Evolutionary conservation across 768 basidiomycete species (phyloP).

Genomic region (Lactifluus piperatus): DNA sequence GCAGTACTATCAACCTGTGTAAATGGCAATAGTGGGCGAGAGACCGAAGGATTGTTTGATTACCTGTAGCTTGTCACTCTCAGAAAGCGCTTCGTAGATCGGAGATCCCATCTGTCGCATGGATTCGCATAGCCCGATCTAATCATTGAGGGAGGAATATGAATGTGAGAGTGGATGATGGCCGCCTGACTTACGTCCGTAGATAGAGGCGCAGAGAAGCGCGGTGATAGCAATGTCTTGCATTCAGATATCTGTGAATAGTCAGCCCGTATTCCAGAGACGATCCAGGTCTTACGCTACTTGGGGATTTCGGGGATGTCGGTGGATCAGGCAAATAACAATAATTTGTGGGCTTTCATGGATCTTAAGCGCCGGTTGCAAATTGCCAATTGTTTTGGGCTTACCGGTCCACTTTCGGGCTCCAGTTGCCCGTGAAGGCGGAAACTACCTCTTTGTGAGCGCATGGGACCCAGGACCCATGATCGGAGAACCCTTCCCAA

Average conservation of each 20-base stretch:
- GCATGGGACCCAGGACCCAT: constrained; percentile 26
- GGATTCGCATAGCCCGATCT: constrained; percentile 2
- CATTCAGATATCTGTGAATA: background rate
- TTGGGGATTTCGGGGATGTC: background rate
- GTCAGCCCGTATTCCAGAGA: background rate
- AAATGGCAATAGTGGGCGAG: background rate
- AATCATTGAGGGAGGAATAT: background rate
- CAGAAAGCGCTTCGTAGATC: constrained; percentile 18
- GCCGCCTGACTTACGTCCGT: constrained; percentile 4
- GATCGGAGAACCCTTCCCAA: constrained; percentile 27
- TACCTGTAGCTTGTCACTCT: constrained; percentile 18
- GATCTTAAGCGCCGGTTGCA: background rate
- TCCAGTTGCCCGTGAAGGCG: constrained; percentile 2
- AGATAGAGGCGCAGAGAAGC: background rate
- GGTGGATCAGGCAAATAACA: background rate
- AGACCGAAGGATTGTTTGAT: background rate
- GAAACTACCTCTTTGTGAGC: background rate
- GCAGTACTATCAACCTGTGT: constrained; percentile 46
- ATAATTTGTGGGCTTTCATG: constrained; percentile 4
- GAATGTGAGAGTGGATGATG: background rate
- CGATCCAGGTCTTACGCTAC: background rate
- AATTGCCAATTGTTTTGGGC: background rate
- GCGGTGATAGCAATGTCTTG: background rate
- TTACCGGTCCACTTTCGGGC: constrained; percentile 8
- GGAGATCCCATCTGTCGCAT: constrained; percentile 10